Evolutionary conservation across 2,329 filamentous ascomycete species (phyloP).

Genomic region (Ampelomyces quisqualis): DNA sequence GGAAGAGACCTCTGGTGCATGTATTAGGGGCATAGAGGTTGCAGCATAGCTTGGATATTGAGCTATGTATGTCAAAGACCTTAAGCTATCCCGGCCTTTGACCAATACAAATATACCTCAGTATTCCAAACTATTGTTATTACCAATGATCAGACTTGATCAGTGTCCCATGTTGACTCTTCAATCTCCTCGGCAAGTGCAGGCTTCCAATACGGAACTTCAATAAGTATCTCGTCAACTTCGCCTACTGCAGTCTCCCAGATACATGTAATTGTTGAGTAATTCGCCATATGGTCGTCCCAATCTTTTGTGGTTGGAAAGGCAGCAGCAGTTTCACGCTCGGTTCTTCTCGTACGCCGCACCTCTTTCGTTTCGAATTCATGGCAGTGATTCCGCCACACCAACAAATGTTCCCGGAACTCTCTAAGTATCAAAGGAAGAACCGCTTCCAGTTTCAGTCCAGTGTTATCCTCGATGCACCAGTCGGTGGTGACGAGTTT

Average conservation of each 20-base stretch:
- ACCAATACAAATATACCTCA: neutral
- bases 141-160: neutral
- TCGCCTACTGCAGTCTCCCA: neutral
- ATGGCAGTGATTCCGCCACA: neutral
- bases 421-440: neutral
- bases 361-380: neutral
- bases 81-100: too few species aligned
- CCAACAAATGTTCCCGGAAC: neutral
- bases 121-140: neutral
- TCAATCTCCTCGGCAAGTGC: neutral
- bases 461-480: neutral
- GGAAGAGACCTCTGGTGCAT: slow-evolving; percentile 7
- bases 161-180: neutral
- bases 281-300: neutral
- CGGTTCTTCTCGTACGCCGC: neutral
- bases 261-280: neutral
- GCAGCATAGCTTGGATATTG: too few species aligned
- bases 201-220: neutral
- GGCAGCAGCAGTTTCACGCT: neutral
- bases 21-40: neutral
- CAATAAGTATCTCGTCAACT: neutral
- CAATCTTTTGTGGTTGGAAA: neutral
- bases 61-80: too few species aligned
- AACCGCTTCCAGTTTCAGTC: neutral
- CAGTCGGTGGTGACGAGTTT: neutral